Evolutionary conservation across 192 early-diverging fungal genomes (phyloP).

Genomic region (Backusella tarrabulga): DNA sequence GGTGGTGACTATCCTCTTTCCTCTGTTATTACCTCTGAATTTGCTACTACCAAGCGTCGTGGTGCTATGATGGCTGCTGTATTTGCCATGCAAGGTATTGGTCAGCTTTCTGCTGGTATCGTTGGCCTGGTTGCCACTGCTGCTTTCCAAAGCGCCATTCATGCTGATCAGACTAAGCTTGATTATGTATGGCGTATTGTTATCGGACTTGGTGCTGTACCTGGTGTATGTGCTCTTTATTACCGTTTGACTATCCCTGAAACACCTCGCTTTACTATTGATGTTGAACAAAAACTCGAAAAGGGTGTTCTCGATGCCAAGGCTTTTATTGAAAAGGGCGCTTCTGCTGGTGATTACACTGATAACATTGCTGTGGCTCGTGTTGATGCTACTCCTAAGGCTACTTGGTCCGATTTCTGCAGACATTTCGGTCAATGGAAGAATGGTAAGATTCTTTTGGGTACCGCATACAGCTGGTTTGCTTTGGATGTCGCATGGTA

Average conservation of each 20-base stretch:
- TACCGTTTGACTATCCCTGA: constrained; percentile 92
- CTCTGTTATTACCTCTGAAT: constrained; percentile 93
- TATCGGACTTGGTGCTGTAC: constrained; percentile 82
- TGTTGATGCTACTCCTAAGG: constrained; percentile 26
- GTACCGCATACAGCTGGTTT: constrained; percentile 77
- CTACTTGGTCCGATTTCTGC: constrained; percentile 54
- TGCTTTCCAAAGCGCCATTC: constrained; percentile 68
- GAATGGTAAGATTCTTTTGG: constrained; percentile 78
- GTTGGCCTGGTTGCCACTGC: constrained; percentile 73
- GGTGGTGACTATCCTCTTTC: constrained; percentile 97
- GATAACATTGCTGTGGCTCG: constrained; percentile 34
- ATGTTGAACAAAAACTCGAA: constrained; percentile 72
- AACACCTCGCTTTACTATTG: constrained; percentile 83
- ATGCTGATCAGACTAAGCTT: constrained; percentile 56
- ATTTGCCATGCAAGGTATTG: constrained; percentile 94
- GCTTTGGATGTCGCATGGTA: constrained; percentile 79
- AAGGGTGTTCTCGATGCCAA: constrained; percentile 52
- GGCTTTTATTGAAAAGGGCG: constrained; percentile 38
- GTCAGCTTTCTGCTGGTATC: constrained; percentile 77
- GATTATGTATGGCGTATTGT: constrained; percentile 94
- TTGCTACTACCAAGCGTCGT: constrained; percentile 78
- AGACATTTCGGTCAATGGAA: constrained; percentile 76
- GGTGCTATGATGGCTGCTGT: constrained; percentile 90
- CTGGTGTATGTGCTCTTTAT: constrained; percentile 84
- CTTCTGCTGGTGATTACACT: constrained; percentile 46